Evolutionary conservation across 2,329 filamentous ascomycete genomes (phyloP).

Genomic region (Neofusicoccum laricinum): DNA sequence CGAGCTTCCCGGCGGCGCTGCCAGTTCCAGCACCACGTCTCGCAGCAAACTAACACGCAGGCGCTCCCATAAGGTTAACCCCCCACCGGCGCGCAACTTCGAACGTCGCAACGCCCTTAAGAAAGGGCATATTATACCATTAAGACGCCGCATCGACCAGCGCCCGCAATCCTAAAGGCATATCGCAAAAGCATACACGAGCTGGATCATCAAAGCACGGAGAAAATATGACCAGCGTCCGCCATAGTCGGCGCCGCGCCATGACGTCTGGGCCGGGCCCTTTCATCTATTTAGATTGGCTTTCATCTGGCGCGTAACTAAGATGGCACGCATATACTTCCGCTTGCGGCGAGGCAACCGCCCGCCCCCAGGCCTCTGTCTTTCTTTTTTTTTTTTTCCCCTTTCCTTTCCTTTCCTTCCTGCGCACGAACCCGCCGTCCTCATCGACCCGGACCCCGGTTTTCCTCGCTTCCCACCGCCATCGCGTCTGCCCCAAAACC

Average conservation of each 20-base stretch:
- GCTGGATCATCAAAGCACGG: not conserved
- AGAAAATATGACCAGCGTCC: not conserved
- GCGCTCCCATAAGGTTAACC: not conserved
- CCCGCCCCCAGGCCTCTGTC: too few species aligned
- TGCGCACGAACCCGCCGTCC: too few species aligned
- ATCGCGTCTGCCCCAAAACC: too few species aligned
- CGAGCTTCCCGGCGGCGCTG: not conserved
- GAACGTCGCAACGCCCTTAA: conserved; percentile 13
- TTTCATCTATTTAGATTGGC: conserved; percentile 13
- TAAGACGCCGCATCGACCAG: not conserved
- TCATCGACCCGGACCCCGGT: too few species aligned
- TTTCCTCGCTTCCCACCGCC: too few species aligned
- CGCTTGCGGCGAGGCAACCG: not conserved
- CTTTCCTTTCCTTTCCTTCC: too few species aligned
- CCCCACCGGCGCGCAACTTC: not conserved
- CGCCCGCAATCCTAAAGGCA: too few species aligned
- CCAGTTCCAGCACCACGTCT: not conserved
- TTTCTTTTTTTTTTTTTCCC: too few species aligned
- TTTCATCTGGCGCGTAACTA: not conserved
- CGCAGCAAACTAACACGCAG: not conserved
- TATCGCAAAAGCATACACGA: not conserved
- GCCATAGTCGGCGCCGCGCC: not conserved
- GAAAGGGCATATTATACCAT: conserved; percentile 5
- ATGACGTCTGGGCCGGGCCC: not conserved
- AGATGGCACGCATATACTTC: conserved; percentile 9